Base-by-base conservation (phyloP, 176 grass and related monocot genomes). In the Triticum urartu region DNA sequence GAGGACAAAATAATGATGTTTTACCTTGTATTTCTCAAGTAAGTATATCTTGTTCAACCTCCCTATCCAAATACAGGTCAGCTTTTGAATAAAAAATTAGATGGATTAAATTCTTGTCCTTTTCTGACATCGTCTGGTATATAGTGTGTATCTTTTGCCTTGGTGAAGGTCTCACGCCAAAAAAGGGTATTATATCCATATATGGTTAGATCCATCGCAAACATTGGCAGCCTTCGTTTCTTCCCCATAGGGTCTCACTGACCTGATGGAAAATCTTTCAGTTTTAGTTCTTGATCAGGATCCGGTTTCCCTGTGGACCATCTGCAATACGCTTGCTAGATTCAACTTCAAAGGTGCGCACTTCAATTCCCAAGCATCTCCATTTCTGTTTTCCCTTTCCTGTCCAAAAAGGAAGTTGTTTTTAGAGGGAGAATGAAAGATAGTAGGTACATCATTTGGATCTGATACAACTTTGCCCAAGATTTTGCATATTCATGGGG, bases 261-360 rank as follows among this genome's bases (percentile, higher is more conserved):
- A 30, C 28, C 28, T 30, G 28, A 30, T 30, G 28, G 28, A 30
- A 30, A 30, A 30, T 30, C 28, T 30, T 30, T 30, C 28, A 30
- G 28, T 30, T 30, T 30, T 30, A 30, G 28, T 30, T 30, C 75
- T 89, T 50, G 75, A 89, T 79, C 17, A 40, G 25, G 25, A 84
- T 56, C n/a, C 40, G 9, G 15, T 12, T 1, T 89, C 58, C 5
- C 35, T 89, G 17, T 7, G 1, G 7, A 17, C 26, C 11, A 79
- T 84, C 42, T 65, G 66, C 32, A 18, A 40, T 17, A 73, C 1
- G 59, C 64, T 88, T 50, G 21, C 39, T 9, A 48, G 64, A 32
- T 62, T 52, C 7, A 72, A 26, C 5, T 79, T 89, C 40, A 74
- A n/a, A 84, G 81, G 67, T 89, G 43, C 32, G 32, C 56, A 56